A percentile compares a stretch with the other conserved stretches of the same genome.
Evolutionary conservation across 2,329 filamentous ascomycete species (phyloP).

Genomic region (Cercospora berteroae): DNA sequence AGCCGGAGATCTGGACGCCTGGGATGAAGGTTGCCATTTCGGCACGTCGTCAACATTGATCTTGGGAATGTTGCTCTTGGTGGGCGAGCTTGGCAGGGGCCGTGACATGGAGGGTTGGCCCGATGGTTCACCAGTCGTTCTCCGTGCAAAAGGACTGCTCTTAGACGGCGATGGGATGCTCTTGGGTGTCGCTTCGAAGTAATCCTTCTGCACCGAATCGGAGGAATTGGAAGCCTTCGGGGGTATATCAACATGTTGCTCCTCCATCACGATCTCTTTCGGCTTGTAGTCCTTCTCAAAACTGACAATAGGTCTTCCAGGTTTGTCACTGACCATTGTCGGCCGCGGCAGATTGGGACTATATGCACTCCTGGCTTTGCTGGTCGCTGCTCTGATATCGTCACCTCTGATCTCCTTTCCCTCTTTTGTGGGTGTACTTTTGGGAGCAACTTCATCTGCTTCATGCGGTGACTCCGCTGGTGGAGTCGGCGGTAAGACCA

Average conservation of each 20-base stretch:
- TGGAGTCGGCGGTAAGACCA: slow-evolving; percentile 40
- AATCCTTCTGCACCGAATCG: slow-evolving; percentile 6
- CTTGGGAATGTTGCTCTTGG: slow-evolving; percentile 14
- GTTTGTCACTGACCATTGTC: slow-evolving; percentile 84
- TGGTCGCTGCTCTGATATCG: slow-evolving; percentile 86
- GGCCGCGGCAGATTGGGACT: slow-evolving; percentile 85
- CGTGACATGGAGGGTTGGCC: slow-evolving; percentile 1
- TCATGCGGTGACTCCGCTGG: slow-evolving; percentile 36
- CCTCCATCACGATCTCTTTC: slow-evolving; percentile 69
- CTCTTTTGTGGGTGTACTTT: slow-evolving; percentile 54
- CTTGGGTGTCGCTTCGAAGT: background rate
- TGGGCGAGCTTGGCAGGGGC: slow-evolving; percentile 10
- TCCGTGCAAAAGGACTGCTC: slow-evolving; percentile 2
- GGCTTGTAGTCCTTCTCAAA: slow-evolving; percentile 83
- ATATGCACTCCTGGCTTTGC: slow-evolving; percentile 81
- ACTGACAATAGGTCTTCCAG: slow-evolving; percentile 93
- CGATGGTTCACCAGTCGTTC: background rate
- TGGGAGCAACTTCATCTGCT: slow-evolving; percentile 42
- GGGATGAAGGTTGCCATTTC: slow-evolving; percentile 15
- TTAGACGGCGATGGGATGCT: slow-evolving; percentile 5
- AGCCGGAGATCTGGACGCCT: slow-evolving; percentile 10
- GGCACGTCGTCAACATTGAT: slow-evolving; percentile 22
- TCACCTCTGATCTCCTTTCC: slow-evolving; percentile 50
- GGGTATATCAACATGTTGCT: slow-evolving; percentile 37
- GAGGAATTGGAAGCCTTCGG: background rate